These are phyloP conservation scores for Boletus rufocinnamomeus DNA, from an alignment of 768 basidiomycete genomes.

Conservation along the genomic window DNA sequence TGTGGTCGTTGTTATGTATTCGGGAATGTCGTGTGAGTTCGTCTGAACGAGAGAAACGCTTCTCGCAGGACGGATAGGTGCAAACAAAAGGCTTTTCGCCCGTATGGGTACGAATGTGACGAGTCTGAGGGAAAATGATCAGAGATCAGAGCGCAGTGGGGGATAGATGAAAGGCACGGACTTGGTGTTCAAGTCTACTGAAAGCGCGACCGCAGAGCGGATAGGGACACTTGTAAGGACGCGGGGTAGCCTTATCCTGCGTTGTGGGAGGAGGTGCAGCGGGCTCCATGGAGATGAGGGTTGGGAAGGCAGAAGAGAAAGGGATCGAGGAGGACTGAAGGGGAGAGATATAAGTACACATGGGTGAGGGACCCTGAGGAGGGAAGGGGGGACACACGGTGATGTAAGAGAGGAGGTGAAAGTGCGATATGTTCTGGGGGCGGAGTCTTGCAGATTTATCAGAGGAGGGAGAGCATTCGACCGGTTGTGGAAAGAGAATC, in stretches of 20 bases:
- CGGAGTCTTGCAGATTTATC: conserved; percentile 24
- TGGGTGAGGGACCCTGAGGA: conserved; percentile 18
- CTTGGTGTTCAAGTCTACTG: conserved; percentile 95
- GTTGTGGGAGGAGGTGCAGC: conserved; percentile 7
- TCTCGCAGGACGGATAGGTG: conserved; percentile 92
- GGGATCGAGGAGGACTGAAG: conserved; percentile 20
- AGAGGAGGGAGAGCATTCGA: conserved; percentile 13
- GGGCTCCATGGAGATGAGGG: conserved; percentile 28
- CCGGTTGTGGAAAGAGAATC: conserved; percentile 27
- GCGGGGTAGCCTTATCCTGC: conserved; percentile 46
- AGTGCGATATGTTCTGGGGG: conserved; percentile 24
- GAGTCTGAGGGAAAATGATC: conserved; percentile 58
- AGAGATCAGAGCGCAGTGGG: conserved; percentile 19
- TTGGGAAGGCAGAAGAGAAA: conserved; percentile 15
- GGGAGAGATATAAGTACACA: conserved; percentile 35
- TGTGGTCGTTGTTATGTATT: conserved; percentile 77
- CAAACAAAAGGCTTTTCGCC: conserved; percentile 98
- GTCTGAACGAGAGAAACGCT: conserved; percentile 97
- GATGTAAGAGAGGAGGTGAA: conserved; percentile 20
- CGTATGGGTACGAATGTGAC: conserved; percentile 97
- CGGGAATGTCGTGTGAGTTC: conserved; percentile 95
- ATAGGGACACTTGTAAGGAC: conserved; percentile 98
- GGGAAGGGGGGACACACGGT: conserved; percentile 21
- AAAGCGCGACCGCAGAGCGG: conserved; percentile 92
- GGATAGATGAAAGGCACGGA: conserved; percentile 36